A percentile compares a stretch with the other conserved stretches of the same genome.
Evolutionary conservation across 139 green algal genomes (phyloP).

Genomic region (Marvania coccoides): DNA sequence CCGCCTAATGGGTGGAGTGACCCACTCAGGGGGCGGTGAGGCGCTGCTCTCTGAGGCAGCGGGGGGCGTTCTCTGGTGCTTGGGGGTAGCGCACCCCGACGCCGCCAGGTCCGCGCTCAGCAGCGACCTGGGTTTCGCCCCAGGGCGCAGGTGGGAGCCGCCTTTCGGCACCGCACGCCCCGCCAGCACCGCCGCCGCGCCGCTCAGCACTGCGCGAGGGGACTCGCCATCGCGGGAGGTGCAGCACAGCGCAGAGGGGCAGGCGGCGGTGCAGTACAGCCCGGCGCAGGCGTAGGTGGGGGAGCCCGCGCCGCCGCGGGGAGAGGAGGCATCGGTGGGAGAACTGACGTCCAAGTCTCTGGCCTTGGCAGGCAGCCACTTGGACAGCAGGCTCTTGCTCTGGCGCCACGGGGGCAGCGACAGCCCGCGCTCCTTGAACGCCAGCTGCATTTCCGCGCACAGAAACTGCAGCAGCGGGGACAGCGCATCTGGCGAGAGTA

Average conservation of each 20-base stretch:
- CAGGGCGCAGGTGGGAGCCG: neutral
- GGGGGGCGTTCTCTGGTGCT: neutral
- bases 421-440: constrained; percentile 43
- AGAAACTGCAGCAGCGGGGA: constrained; percentile 40
- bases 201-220: constrained; percentile 17
- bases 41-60: neutral
- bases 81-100: neutral
- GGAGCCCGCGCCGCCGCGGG: neutral
- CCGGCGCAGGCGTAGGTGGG: neutral
- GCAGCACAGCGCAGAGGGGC: neutral
- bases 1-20: constrained; percentile 13
- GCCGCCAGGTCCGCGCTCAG: constrained; percentile 11
- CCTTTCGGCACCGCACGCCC: neutral
- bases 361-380: constrained; percentile 34
- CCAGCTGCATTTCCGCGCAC: constrained; percentile 40
- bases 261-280: neutral
- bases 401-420: constrained; percentile 61
- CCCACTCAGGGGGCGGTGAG: constrained; percentile 7
- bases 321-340: constrained; percentile 8
- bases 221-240: constrained; percentile 2
- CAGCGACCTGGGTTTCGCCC: constrained; percentile 5
- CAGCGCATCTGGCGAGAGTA: constrained; percentile 35
- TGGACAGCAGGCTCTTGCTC: constrained; percentile 47
- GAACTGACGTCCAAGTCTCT: constrained; percentile 17
- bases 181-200: neutral